phyloP scores from a whole-genome alignment of 768 basidiomycete genomes.

The Gautieria morchelliformis region DNA sequence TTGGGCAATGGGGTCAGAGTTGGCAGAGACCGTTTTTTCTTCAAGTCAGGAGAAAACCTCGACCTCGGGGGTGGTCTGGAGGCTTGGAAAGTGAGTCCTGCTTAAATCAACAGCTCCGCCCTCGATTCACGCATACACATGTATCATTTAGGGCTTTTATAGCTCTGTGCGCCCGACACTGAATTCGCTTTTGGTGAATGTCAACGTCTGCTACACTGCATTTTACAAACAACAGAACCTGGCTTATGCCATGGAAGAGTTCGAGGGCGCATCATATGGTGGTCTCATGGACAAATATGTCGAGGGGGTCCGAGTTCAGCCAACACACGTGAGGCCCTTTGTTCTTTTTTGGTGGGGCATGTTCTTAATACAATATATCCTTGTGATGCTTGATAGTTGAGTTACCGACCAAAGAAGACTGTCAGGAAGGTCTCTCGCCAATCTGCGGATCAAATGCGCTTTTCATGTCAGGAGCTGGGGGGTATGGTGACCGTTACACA shows the following conservation, averaged over 20 bases:
- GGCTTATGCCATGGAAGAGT: constrained; percentile 45
- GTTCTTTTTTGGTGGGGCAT: neutral
- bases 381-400: constrained; percentile 25
- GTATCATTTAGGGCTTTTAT: constrained; percentile 25
- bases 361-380: neutral
- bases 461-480: constrained; percentile 48
- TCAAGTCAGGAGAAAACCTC: constrained; percentile 25
- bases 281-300: constrained; percentile 54
- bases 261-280: constrained; percentile 43
- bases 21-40: constrained; percentile 61
- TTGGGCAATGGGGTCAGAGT: constrained; percentile 46
- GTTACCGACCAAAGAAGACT: constrained; percentile 52
- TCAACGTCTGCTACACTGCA: constrained; percentile 41
- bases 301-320: constrained; percentile 53
- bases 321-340: constrained; percentile 33
- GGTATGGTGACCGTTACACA: constrained; percentile 47
- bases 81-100: constrained; percentile 36
- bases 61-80: constrained; percentile 43
- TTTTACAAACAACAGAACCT: constrained; percentile 49
- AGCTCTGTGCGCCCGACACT: constrained; percentile 30
- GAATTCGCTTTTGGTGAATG: constrained; percentile 46
- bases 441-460: constrained; percentile 38
- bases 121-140: neutral
- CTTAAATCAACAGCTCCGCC: neutral
- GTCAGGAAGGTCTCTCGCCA: constrained; percentile 44